Base-by-base conservation (phyloP, 2,329 filamentous ascomycete species). In the Colletotrichum cereale region DNA sequence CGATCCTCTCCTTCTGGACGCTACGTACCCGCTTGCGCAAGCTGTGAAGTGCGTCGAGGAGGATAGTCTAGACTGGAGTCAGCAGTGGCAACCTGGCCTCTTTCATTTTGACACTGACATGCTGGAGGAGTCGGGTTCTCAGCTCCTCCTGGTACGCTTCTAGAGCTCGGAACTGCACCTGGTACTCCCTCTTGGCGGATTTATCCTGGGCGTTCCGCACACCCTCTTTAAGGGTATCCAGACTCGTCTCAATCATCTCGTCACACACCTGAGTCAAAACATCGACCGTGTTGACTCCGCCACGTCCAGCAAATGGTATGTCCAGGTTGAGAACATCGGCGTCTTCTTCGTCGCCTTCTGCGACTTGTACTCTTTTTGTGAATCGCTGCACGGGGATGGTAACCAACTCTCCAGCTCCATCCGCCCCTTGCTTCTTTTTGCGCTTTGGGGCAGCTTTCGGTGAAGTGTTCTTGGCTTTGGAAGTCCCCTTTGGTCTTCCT, bases 261-360 rank as follows among this genome's bases (percentile, higher is more conserved):
- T 89, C 86, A 76, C 88, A 91, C 18, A 91, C 84, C 73, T 90
- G 86, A 7, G 86, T 83, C 47, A 92, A 82, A 1, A 92, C 89
- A 74, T 92, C 90, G 2, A 92, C 82, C 0, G 87, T 84, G 58
- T 89, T 92, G 74, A 91, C 89, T 56, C 88, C 88, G 29, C 82
- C 80, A 21, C 85, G 84, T 74, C 86, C 87, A 0, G 84, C 81
- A 72, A 87, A 88, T 0, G 88, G 87, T 2, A 90, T 87, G 5
- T 88, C 85, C 2, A 81, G 77, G 55, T 84, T 84, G 5, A 88
- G 80, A 0, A 86, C 83, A 55, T 89, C 83, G 3, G 80, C 79
- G 26, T 82, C 80, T 11, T 79, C 78, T 3, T 79, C 79, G 3
- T 85, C 84, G 48, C 83, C 81, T 5, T 84, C 82, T 16, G 80